Evolutionary conservation across 495 filamentous ascomycete species (phyloP), one percentile per base, ranked within the genome.

Genomic region (Talaromyces thailandensis): DNA sequence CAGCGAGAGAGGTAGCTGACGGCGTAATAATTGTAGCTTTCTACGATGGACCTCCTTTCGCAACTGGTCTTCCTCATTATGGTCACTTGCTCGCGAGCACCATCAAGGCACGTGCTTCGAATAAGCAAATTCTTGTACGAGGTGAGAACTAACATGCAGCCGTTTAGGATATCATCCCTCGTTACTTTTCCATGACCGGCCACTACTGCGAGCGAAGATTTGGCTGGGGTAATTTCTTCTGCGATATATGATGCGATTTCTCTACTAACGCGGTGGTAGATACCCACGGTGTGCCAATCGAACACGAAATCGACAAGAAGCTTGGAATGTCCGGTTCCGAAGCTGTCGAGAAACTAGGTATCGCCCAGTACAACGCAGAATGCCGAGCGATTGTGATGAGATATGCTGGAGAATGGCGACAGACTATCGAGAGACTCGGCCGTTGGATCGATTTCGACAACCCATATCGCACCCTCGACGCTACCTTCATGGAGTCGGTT

Each of bases 391-490:
- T 98, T 74, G 94, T 98, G 63, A 96, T 98, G 92, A 84, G 90
- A 66, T 98, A 87, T 72, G 85, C 91, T 24, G 76, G 81, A 8
- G 94, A 98, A 75, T 98, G 94, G 95, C 83, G 91, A 61, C 76
- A 88, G 64, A 96, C 91, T 18, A 90, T 98, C 63, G 91, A 96
- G 62, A 76, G 94, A 51, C 76, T 98, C 28, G 94, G 95, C 52
- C 89, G 95, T 60, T 98, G 95, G 94, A 92, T 98, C 67, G 95
- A 98, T 75, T 96, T 98, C 63, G 95, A 98, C 74, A 94, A 96
- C 69, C 92, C 96, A 69, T 97, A 97, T 50, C 43, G 91, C 88
- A 95, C 91, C 14, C 96, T 96, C 92, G 88, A 98, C 73, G 78
- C 87, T 2, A 83, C 75, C n/a, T 98, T 93, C 76, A 98, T 98